Evolutionary conservation across 192 early-diverging fungal genomes (phyloP).

Genomic region (Linnemannia hyalina): DNA sequence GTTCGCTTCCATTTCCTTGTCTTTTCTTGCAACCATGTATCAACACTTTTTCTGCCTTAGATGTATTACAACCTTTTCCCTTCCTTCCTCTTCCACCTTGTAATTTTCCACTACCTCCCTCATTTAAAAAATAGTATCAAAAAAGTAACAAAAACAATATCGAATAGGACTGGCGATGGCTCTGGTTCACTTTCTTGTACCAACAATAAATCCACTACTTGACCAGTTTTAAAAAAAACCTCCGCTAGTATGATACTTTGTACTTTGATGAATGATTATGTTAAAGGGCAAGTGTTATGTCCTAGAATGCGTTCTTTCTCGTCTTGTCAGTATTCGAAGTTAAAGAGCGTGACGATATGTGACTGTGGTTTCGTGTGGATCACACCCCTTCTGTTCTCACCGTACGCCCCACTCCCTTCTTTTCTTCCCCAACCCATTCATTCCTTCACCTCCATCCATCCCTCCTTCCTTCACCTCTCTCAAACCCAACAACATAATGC

Average conservation of each 20-base stretch:
- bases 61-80: neutral
- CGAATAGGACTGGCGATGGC: neutral
- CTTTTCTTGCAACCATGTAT: neutral
- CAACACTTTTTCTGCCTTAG: neutral
- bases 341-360: neutral
- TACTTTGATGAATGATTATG: neutral
- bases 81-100: neutral
- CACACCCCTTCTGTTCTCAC: neutral
- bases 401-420: neutral
- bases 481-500: constrained; percentile 16
- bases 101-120: neutral
- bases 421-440: neutral
- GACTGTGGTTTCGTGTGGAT: neutral
- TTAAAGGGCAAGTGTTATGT: too few relatives aligned
- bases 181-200: neutral
- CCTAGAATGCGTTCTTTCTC: too few relatives aligned
- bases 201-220: neutral
- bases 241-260: neutral
- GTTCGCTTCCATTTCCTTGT: neutral
- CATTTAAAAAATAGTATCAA: neutral
- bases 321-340: too few relatives aligned
- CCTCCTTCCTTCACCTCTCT: too few relatives aligned
- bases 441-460: neutral
- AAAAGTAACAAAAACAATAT: constrained; percentile 3
- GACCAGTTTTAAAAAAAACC: neutral